Evolutionary conservation across 768 basidiomycete genomes (phyloP), one percentile per base, ranked within the genome.

Genomic region (Hemileccinum impolitum): DNA sequence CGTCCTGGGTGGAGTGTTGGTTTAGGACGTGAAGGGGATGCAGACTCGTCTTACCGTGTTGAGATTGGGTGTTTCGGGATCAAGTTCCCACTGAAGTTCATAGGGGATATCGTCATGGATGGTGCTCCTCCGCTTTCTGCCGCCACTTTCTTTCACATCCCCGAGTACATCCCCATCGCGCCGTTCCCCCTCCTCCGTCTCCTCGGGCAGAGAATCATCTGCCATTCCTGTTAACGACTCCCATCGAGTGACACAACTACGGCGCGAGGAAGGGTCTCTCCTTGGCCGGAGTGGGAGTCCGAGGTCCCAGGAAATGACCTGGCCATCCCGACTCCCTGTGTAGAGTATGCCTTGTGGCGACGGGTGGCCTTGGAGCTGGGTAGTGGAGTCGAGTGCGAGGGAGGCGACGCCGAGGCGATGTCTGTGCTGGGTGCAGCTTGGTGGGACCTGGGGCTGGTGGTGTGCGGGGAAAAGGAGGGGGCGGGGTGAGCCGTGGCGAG

Each of bases 301-400:
- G 21, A 94, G 74, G 61, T 96, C 94, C 90, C 92, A 94, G 9
- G 86, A 81, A 34, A 94, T 84, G 39, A 95, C 75, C 37, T 92
- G 73, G 0, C 94, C 94, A 70, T 96, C 94, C 49, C 94, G 74
- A 19, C 91, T 93, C 23, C 86, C 93, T 3, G 90, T 84, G 64
- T 96, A 96, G 3, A 96, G 70, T 36, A 96, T 94, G 5, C 94
- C 94, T 55, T 90, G 83, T 0, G 94, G 93, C 4, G 75, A 60
- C 5, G 66, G 50, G n/a, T 72, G 74, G 6, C 85, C 85, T n/a
- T 76, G 63, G 7, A 96, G 76, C 40, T 79, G 77, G 3, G 94
- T 95, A 0, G 90, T 85, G 0, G 80, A 77, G 67, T 97, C 94
- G 18, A 97, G 72, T 0, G 90, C 94, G n/a, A 97, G 77, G 1